Conservation (phyloP, 371 early-diverging fungal genomes). For the Mucor velutinosus region DNA sequence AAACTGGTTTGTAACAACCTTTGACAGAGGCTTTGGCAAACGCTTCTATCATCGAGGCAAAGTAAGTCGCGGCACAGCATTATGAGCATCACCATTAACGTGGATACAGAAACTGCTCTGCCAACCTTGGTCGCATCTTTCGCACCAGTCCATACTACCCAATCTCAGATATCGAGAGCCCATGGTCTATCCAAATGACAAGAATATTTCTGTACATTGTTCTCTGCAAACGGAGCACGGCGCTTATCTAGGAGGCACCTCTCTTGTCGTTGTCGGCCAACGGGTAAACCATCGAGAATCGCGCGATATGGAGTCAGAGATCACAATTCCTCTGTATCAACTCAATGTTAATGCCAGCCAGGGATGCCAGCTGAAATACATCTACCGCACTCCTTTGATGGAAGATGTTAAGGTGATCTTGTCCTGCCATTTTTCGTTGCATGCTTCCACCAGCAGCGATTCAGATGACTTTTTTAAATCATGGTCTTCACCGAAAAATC, state of each 20-base stretch:
- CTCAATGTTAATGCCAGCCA: conserved; percentile 10
- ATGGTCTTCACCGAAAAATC: not conserved
- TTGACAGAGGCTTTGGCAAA: conserved; percentile 59
- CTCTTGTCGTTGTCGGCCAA: conserved; percentile 6
- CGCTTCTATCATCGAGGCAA: conserved; percentile 48
- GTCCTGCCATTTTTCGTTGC: conserved; percentile 10
- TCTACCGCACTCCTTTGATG: not conserved
- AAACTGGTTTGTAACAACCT: conserved; percentile 53
- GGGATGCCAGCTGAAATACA: conserved; percentile 13
- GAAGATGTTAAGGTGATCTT: conserved; percentile 13
- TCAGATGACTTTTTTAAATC: not conserved
- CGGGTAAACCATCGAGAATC: conserved; percentile 13
- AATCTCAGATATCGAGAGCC: conserved; percentile 28
- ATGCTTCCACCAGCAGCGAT: not conserved
- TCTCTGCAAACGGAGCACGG: conserved; percentile 5
- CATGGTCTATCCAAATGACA: not conserved
- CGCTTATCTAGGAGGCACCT: conserved; percentile 23
- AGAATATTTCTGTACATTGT: conserved; percentile 3
- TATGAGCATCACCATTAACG: not conserved
- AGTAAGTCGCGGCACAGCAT: conserved; percentile 13
- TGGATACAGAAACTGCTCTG: conserved; percentile 32
- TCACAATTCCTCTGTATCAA: conserved; percentile 20
- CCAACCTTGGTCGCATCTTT: conserved; percentile 56
- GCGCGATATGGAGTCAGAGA: conserved; percentile 10
- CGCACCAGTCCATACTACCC: conserved; percentile 58